Base-by-base conservation (phyloP, 345 rosid species). In the Cardamine occulta region DNA sequence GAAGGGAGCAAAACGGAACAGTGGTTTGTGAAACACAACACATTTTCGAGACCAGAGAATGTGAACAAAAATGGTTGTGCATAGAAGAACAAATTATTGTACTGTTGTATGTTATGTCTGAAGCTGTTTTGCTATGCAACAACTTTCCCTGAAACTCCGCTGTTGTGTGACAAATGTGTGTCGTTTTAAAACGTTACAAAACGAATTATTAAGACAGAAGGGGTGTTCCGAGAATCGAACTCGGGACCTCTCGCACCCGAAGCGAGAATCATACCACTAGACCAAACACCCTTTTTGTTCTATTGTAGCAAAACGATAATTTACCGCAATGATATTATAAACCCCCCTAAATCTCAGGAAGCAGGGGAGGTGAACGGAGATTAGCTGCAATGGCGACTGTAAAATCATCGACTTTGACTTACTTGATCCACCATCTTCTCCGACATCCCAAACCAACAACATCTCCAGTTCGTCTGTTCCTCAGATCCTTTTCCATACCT, bases 251-350 rank as follows among this genome's bases (percentile, higher is more conserved):
- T 88, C 88, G 96, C 93, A 89, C 91, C 95, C 89, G 90, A 90
- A 89, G 97, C 90, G 88, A 89, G 91, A 93, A 89, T 90, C 95
- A 90, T 88, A 86, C 91, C 93, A 89, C 97, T 86, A 86, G 94
- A 90, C 93, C 92, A 93, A 89, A 86, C 90, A 86, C 87, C 87
- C 91, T 2, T 2, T 4, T 21, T 7, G 32, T 1, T 14, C 7
- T 2, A 3, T 1, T 14, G 2, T 1, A 14, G 4, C 4, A 4
- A 14, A 21, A 1, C 0, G 0, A 1, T 31, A 2, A 34, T 59
- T 59, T 9, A 34, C 0, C 5, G 1, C 34, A 32, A 34, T 6
- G 15, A 10, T 57, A 57, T n/a, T 17, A 57, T 57, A 31, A 55
- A 31, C 24, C 63, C 62, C 62, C 63, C 1, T 17, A 17, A 32